These are phyloP conservation scores for Bertia moriformis DNA, from an alignment of 2,329 filamentous ascomycete genomes.

Conservation along the genomic window DNA sequence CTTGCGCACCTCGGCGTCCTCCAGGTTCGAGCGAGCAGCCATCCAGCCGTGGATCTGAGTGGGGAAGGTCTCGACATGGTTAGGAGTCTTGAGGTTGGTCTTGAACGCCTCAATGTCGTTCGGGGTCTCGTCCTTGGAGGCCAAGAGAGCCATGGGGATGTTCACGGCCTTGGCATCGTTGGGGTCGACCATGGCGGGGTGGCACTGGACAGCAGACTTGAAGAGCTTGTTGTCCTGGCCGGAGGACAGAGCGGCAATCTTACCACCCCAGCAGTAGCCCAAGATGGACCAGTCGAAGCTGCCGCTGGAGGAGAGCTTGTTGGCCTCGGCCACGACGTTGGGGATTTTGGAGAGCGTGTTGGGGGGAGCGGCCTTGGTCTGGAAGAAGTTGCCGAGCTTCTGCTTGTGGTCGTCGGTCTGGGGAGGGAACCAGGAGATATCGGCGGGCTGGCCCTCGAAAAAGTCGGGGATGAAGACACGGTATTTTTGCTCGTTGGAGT, in stretches of 20 bases:
- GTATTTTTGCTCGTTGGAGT: constrained; percentile 49
- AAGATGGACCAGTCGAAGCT: constrained; percentile 36
- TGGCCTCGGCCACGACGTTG: constrained; percentile 35
- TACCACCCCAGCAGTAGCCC: constrained; percentile 61
- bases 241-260: constrained; percentile 38
- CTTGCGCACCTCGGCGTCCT: constrained; percentile 37
- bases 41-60: constrained; percentile 65
- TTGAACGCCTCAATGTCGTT: constrained; percentile 41
- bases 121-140: constrained; percentile 47
- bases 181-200: constrained; percentile 51
- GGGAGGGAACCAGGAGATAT: constrained; percentile 43
- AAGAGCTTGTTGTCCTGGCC: constrained; percentile 39
- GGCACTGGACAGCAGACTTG: constrained; percentile 31
- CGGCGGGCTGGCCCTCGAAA: constrained; percentile 60
- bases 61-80: constrained; percentile 49
- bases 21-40: constrained; percentile 48
- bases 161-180: constrained; percentile 43
- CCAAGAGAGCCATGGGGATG: constrained; percentile 46
- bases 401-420: constrained; percentile 49
- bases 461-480: constrained; percentile 84
- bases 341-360: constrained; percentile 33
- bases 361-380: constrained; percentile 26
- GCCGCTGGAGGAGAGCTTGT: constrained; percentile 35
- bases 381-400: constrained; percentile 42
- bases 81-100: constrained; percentile 32